phyloP scores from a whole-genome alignment of 202 grass and related monocot genomes.

The Brachypodium distachyon region DNA sequence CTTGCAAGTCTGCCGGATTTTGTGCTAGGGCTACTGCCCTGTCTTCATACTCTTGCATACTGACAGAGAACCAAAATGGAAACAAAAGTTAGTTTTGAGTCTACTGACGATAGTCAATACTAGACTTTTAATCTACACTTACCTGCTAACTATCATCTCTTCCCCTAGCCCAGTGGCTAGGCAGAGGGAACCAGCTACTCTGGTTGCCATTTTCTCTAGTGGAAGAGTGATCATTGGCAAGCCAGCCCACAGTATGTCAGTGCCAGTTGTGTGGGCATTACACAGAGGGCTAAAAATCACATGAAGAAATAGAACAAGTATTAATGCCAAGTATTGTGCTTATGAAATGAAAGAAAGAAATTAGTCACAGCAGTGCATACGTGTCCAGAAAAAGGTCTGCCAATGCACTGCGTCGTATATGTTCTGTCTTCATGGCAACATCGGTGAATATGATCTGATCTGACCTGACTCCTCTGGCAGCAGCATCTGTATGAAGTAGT shows the following conservation, averaged over 20 bases:
- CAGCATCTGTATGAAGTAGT: constrained; percentile 62
- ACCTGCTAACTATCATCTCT: constrained; percentile 89
- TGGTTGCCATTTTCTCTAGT: constrained; percentile 98
- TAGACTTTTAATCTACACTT: too few species aligned
- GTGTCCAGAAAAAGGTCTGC: constrained; percentile 98
- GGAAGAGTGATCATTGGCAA: constrained; percentile 94
- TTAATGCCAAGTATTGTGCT: not conserved
- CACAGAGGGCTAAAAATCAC: constrained; percentile 90
- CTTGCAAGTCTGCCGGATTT: constrained; percentile 56
- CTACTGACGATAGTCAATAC: too few species aligned
- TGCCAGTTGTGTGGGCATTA: constrained; percentile 97
- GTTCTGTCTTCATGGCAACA: constrained; percentile 92
- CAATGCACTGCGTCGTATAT: constrained; percentile 77
- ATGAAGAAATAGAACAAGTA: not conserved
- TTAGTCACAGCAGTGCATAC: constrained; percentile 38
- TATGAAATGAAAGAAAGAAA: not conserved
- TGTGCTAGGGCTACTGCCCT: constrained; percentile 65
- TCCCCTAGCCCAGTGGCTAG: constrained; percentile 75
- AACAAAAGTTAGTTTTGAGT: not conserved
- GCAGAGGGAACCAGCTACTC: constrained; percentile 95
- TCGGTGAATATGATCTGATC: constrained; percentile 97
- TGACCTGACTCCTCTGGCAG: constrained; percentile 59
- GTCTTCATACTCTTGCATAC: constrained; percentile 87
- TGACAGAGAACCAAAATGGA: constrained; percentile 14
- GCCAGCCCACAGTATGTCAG: constrained; percentile 92